A percentile compares a stretch with the other conserved stretches of the same genome.
Conservation (phyloP, 2,329 filamentous ascomycete species). For the Magnaporthales sp. region DNA sequence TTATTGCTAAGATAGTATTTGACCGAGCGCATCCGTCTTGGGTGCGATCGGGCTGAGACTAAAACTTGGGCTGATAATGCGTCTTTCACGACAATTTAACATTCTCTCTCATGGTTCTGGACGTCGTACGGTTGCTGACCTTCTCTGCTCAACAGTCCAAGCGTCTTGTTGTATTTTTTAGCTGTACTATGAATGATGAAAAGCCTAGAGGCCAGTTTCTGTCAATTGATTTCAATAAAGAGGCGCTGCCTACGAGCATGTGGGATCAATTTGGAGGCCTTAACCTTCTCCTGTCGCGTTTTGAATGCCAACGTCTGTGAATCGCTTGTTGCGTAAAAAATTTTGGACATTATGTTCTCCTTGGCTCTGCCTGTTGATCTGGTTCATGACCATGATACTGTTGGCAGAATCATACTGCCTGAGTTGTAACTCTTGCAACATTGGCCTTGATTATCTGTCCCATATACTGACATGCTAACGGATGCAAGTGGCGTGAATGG, state of each 20-base stretch:
- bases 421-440: not conserved
- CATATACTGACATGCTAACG: not conserved
- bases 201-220: not conserved
- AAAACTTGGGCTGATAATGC: not conserved
- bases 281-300: no score
- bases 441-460: not conserved
- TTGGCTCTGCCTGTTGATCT: no score
- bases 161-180: not conserved
- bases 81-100: not conserved
- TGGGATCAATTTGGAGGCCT: not conserved
- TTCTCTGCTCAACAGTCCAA: not conserved
- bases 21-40: conserved; percentile 1
- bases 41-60: not conserved
- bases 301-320: no score
- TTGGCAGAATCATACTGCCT: not conserved
- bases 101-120: not conserved
- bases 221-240: not conserved
- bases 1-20: conserved; percentile 6
- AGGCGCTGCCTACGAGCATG: not conserved
- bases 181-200: not conserved
- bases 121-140: not conserved
- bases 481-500: not conserved
- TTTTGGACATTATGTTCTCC: no score
- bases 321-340: no score
- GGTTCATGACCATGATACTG: no score